Base-by-base conservation (phyloP, 176 grass and related monocot genomes). In the Carex cristatella region DNA sequence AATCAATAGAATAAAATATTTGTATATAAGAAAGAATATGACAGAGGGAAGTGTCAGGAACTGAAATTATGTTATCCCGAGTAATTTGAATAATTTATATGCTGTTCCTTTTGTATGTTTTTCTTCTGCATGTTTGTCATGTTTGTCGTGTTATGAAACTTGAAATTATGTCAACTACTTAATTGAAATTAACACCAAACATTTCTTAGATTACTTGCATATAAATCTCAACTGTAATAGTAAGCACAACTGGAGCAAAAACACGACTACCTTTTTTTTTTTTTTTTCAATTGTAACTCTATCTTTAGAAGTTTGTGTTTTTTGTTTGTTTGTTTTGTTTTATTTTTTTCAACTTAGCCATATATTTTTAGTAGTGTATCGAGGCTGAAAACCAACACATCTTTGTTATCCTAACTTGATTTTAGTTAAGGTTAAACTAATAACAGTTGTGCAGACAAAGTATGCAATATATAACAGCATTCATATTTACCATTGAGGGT, bases 11-110 rank as follows among this genome's bases (percentile, higher is more conserved):
- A 83, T 63, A 83, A 51, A 51, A 83, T 58, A 69, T 83, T 68
- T 83, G 81, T 83, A 83, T 33, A 83, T 83, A 83, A 69, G 18
- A 61, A 27, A 27, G 65, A 18, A 83, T 69, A 66, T 83, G 61
- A 83, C 19, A 69, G 28, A 83, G 55, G 55, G 38, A 15, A 49
- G 60, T 49, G 61, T 28, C 11, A 62, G 33, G 63, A 46, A 81
- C 23, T 81, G 16, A 81, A 27, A 81, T 65, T 44, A 65, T 82
- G 14, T 83, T 51, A 65, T 63, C 42, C 61, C 49, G 2, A 32
- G 59, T 16, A 53, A 48, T 13, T 83, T 23, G 18, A 51, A 69
- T 54, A 49, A 51, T 83, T 56, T 46, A 37, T 69, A 83, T 55
- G 8, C 33, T 49, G 61, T 83, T 66, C 48, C 14, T 65, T 67